A percentile compares a stretch with the other conserved stretches of the same genome.
These are phyloP conservation scores for Salix udensis DNA, from an alignment of 345 rosid species.

Conservation along the genomic window DNA sequence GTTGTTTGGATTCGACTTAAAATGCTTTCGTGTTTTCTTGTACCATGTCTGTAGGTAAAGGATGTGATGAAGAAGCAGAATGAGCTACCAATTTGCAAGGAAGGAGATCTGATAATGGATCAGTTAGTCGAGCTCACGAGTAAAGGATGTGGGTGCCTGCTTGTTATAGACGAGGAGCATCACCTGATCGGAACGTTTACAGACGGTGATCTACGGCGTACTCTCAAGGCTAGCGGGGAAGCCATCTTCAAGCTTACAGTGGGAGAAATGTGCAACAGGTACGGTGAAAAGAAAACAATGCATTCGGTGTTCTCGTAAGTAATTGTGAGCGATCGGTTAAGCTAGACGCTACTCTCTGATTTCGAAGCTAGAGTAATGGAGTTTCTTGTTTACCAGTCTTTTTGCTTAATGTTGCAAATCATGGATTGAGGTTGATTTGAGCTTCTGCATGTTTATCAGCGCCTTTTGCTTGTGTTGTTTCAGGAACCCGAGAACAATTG, in stretches of 20 bases:
- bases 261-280: conserved; percentile 97
- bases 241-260: conserved; percentile 88
- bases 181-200: conserved; percentile 88
- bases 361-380: background rate
- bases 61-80: conserved; percentile 91
- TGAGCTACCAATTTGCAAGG: conserved; percentile 84
- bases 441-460: background rate
- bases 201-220: conserved; percentile 89
- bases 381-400: background rate
- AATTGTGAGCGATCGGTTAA: background rate
- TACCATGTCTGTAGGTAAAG: conserved; percentile 45
- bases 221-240: conserved; percentile 83
- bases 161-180: conserved; percentile 58
- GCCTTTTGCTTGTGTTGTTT: background rate
- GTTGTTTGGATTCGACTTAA: background rate
- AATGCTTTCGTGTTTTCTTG: background rate
- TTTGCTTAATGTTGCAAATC: background rate
- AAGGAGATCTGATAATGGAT: conserved; percentile 88
- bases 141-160: conserved; percentile 94
- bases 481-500: conserved; percentile 86
- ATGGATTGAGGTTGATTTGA: background rate
- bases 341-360: background rate
- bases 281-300: background rate
- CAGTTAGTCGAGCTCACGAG: conserved; percentile 89
- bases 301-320: background rate